Base-by-base conservation (phyloP, 208 protist species). In the Strigomonas galati region DNA sequence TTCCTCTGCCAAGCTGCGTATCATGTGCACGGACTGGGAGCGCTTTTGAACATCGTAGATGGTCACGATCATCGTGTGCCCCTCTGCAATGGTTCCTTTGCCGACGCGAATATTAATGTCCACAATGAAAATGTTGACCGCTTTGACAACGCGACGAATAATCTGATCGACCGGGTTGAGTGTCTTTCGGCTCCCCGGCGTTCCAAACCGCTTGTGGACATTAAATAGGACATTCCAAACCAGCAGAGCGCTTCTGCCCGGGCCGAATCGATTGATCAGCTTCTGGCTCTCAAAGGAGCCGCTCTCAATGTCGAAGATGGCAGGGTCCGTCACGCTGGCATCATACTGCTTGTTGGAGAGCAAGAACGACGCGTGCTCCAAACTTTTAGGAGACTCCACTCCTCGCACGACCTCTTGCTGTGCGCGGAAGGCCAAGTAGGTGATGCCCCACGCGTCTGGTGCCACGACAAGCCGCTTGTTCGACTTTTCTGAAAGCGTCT, bases 11-110 rank as follows among this genome's bases (percentile, higher is more conserved):
- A 96, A 71, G 59, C 85, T 96, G 28, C 91, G 85, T 69, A 96
- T 96, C 79, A 85, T 89, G 73, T 94, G 87, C 55, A 94, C 79
- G 44, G 87, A 77, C 64, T 96, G 87, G 17, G 81, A 60, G 57
- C 85, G 71, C 46, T 82, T 85, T 63, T 93, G 84, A n/a, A 85
- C 87, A 68, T 93, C 84, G 65, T 92, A 96, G 65, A 96, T 90
- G 51, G 87, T 96, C 28, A 91, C 91, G 69, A 94, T 84, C 91
- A 96, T 96, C 27, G 91, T 96, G 78, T 84, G 81, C n/a, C 91
- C 91, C 51, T 96, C 87, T 10, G 81, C 66, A 56, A 96, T 94
- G 3, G 91, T 93, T 27, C 91, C 91, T 61, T 89, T 89, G 9
- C 91, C 91, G 15, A 96, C 85, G 10, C 91, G 77, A 24, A 93